Conservation (phyloP, 1,284 basidiomycete species). For the Tilletia walkeri region DNA sequence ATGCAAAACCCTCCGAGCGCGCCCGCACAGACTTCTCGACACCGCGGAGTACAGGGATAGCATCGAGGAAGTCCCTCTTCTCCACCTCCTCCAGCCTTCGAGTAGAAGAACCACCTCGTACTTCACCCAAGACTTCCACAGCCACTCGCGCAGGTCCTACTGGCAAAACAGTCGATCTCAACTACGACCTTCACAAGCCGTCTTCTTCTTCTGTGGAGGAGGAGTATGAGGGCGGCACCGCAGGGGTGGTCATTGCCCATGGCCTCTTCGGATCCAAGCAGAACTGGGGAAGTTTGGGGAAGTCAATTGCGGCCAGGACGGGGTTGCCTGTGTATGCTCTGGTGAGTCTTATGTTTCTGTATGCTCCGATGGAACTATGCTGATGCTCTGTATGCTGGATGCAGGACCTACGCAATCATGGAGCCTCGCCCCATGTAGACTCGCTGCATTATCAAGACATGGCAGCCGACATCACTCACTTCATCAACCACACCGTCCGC, state of each 20-base stretch:
- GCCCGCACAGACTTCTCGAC: too few relatives aligned
- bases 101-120: not conserved
- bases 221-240: not conserved
- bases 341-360: constrained; percentile 57
- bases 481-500: constrained; percentile 55
- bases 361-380: not conserved
- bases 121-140: not conserved
- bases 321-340: constrained; percentile 69
- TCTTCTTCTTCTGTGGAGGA: constrained; percentile 4
- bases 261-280: constrained; percentile 70
- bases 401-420: constrained; percentile 81
- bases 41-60: too few relatives aligned
- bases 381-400: not conserved
- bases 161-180: constrained; percentile 31
- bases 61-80: too few relatives aligned
- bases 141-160: constrained; percentile 22
- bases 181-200: constrained; percentile 33
- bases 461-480: constrained; percentile 69
- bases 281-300: constrained; percentile 73
- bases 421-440: constrained; percentile 69
- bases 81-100: not conserved
- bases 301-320: constrained; percentile 65
- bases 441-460: constrained; percentile 70
- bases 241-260: constrained; percentile 60
- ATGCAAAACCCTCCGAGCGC: too few relatives aligned